Evolutionary conservation across 176 grass and related monocot genomes (phyloP), one percentile per base, ranked within the genome.

Genomic region (Rhynchospora breviuscula): DNA sequence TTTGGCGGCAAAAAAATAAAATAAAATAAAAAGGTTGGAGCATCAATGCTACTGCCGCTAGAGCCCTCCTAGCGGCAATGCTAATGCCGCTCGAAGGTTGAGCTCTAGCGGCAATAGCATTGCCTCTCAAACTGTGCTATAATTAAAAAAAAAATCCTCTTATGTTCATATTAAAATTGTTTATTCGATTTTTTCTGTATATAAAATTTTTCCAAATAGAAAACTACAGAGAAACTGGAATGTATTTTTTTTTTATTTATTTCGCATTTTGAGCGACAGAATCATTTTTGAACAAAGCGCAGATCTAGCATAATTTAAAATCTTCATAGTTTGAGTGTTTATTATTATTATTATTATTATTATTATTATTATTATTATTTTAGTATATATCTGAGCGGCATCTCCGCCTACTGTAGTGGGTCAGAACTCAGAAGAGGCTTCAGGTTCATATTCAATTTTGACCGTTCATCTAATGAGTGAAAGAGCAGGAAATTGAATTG

Each of bases 381-480:
- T 33, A 25, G 25, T 47, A 54, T 47, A 54, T 29, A 63, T 52
- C 18, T 22, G 10, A 82, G 59, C 80, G 80, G 35, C 45, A 82
- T 82, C 80, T 66, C 35, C 80, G 62, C 15, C 80, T 82, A 82
- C 15, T 82, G 62, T 68, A 65, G 61, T 29, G 62, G 80, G 62
- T 82, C 62, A 82, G 46, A 82, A 48, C 35, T 40, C 35, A 4
- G 35, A 5, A 48, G 11, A 59, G 44, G 35, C 33, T 60, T 17
- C 40, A 60, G 25, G 47, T 45, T 81, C 10, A 19, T 45, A 52
- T 48, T 76, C 15, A 8, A 12, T 51, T 66, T 47, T 22, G 7
- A 23, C 35, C 59, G 66, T 67, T 64, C 79, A 82, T 81, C 17
- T 14, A 56, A 49, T 49, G 8, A 3, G 59, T 17, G 29, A 33